These are phyloP conservation scores for Tulasnella sp. DNA, from an alignment of 768 basidiomycete species.

Conservation along the genomic window DNA sequence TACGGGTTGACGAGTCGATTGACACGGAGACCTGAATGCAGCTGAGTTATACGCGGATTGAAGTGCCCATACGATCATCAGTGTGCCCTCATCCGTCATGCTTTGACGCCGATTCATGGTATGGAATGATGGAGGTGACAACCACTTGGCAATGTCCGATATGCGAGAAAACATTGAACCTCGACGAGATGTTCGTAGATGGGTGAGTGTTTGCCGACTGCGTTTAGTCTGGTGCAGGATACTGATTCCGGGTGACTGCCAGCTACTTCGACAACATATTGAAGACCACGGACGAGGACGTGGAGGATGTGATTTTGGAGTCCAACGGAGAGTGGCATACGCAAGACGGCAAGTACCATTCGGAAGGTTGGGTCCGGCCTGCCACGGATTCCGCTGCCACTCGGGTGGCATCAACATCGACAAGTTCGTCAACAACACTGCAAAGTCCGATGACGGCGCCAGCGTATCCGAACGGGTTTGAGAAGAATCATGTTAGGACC, in stretches of 20 bases:
- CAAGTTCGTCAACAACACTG: not conserved
- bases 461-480: not conserved
- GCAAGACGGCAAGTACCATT: conserved; percentile 72
- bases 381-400: not conserved
- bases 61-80: conserved; percentile 74
- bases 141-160: conserved; percentile 94
- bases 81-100: conserved; percentile 86
- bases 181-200: conserved; percentile 80
- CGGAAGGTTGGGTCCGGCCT: conserved; percentile 47
- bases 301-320: conserved; percentile 91
- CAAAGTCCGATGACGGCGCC: not conserved
- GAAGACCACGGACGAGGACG: conserved; percentile 56
- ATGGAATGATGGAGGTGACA: conserved; percentile 88
- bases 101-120: conserved; percentile 93
- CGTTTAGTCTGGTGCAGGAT: not conserved
- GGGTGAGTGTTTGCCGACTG: conserved; percentile 49
- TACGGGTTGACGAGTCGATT: not conserved
- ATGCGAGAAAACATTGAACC: conserved; percentile 67
- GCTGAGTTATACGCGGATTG: conserved; percentile 82
- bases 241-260: not conserved
- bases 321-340: conserved; percentile 96
- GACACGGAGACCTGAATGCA: conserved; percentile 16
- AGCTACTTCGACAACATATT: conserved; percentile 88
- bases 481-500: not conserved
- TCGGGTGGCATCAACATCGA: not conserved